Conservation (phyloP, 805 yeast genomes). For the Saccharomyces mikatae region DNA sequence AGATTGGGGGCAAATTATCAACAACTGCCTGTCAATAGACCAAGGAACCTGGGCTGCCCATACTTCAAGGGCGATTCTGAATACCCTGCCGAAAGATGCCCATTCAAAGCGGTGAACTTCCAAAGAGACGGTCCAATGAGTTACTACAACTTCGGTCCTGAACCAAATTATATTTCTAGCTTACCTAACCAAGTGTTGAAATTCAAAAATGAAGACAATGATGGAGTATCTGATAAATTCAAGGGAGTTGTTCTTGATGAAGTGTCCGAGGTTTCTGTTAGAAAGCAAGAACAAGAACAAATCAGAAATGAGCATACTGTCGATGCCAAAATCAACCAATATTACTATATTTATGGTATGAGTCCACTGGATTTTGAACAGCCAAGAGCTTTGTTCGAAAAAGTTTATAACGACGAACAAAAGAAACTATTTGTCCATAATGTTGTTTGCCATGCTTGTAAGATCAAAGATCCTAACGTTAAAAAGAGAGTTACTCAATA, state of each 20-base stretch:
- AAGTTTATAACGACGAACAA: slow-evolving; percentile 31
- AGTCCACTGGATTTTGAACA: slow-evolving; percentile 40
- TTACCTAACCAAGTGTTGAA: slow-evolving; percentile 20
- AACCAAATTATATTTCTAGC: slow-evolving; percentile 46
- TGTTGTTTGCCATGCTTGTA: slow-evolving; percentile 35
- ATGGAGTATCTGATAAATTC: slow-evolving; percentile 21
- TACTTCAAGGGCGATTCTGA: slow-evolving; percentile 1
- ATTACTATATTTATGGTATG: slow-evolving; percentile 35
- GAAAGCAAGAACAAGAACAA: slow-evolving; percentile 26
- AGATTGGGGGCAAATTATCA: slow-evolving; percentile 63
- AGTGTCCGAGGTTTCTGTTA: slow-evolving; percentile 21
- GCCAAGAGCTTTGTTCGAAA: slow-evolving; percentile 37
- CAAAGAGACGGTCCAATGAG: slow-evolving; percentile 58
- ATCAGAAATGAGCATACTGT: slow-evolving; percentile 32
- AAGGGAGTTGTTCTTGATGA: slow-evolving; percentile 29
- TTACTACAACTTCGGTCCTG: slow-evolving; percentile 39
- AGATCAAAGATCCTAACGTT: slow-evolving; percentile 24
- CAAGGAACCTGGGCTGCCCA: slow-evolving; percentile 42
- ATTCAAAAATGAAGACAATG: slow-evolving; percentile 11
- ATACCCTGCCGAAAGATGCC: slow-evolving; percentile 13
- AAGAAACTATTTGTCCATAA: slow-evolving; percentile 32
- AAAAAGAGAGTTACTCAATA: slow-evolving; percentile 35
- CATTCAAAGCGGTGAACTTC: slow-evolving; percentile 35
- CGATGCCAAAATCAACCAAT: slow-evolving; percentile 31
- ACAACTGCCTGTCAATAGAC: slow-evolving; percentile 57